Evolutionary conservation across 2,329 filamentous ascomycete species (phyloP), one percentile per base, ranked within the genome.

Genomic region (Immersiporthe knoxdaviesiana): DNA sequence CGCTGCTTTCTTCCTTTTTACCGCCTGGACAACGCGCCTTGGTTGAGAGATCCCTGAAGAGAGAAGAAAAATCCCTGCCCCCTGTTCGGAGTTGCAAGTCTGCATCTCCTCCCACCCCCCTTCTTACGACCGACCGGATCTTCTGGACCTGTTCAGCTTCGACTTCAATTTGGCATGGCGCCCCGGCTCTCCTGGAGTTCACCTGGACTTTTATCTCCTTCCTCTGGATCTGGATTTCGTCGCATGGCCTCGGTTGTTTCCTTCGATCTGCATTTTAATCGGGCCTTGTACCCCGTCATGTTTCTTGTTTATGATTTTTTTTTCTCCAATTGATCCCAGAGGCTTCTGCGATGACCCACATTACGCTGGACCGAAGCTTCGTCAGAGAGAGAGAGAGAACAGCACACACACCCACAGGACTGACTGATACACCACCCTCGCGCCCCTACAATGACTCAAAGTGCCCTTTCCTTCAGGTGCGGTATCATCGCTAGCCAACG

Each of bases 361-460:
- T 16, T n/a, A n/a, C 62, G 68, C 69, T 65, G 76, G 74, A 73
- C 74, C 72, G 71, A 68, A 73, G 71, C 74, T 74, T 74, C 74
- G 73, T 72, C 8, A 60, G 47, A n/a, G 47, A 50, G 21, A 50
- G 21, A 50, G 52, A 41, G 35, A 30, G n/a, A 2, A 7, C n/a
- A 37, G n/a, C 11, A 7, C n/a, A 37, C n/a, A 35, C 21, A 41
- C 32, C n/a, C 35, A n/a, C 24, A n/a, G 60, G 60, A 41, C 41
- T 63, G 12, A 11, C n/a, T 44, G 44, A 47, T 21, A 47, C 4
- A 41, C 41, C 41, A 7, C 47, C 39, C 11, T 24, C 16, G 60
- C 16, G 60, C 27, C 47, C 6, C n/a, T 63, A 16, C 24, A 2
- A 47, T 61, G n/a, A 47, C 39, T 10, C 37, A 27, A 44, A 44